Evolutionary conservation across 192 early-diverging fungal genomes (phyloP).

Genomic region (Funneliformis geosporum): DNA sequence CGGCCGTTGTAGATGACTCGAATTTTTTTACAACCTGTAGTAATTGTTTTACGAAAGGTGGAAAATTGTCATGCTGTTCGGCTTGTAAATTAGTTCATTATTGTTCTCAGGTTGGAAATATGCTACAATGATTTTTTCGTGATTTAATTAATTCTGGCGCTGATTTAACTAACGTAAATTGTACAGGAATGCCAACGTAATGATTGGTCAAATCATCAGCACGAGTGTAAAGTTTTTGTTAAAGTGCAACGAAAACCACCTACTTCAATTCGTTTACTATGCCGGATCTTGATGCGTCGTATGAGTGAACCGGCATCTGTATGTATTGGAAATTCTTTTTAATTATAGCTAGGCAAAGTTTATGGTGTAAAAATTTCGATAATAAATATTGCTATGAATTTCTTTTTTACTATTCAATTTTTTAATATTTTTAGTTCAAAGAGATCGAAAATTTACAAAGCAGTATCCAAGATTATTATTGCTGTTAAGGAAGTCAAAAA

Average conservation of each 20-base stretch:
- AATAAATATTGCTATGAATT: not conserved
- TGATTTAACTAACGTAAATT: not conserved
- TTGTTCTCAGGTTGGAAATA: conserved; percentile 24
- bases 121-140: not conserved
- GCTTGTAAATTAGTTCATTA: conserved; percentile 21
- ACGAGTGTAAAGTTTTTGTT: conserved; percentile 40
- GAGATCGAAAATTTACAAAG: conserved; percentile 29
- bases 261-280: conserved; percentile 38
- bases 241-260: conserved; percentile 34
- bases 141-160: not conserved
- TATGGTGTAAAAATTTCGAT: not conserved
- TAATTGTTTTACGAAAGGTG: conserved; percentile 12
- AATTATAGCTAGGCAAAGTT: not conserved
- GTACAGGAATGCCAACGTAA: conserved; percentile 30
- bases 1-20: conserved; percentile 27
- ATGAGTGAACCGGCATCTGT: conserved; percentile 12
- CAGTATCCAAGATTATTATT: conserved; percentile 17
- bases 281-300: conserved; percentile 35
- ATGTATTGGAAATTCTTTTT: not conserved
- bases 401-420: not conserved
- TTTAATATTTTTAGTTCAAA: conserved; percentile 2
- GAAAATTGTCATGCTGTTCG: conserved; percentile 17
- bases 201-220: conserved; percentile 43
- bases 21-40: conserved; percentile 29
- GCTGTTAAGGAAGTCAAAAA: not conserved